These are phyloP conservation scores for Thuidium tamariscinum DNA, from an alignment of 225 moss, liverwort and hornwort species.

Conservation along the genomic window DNA sequence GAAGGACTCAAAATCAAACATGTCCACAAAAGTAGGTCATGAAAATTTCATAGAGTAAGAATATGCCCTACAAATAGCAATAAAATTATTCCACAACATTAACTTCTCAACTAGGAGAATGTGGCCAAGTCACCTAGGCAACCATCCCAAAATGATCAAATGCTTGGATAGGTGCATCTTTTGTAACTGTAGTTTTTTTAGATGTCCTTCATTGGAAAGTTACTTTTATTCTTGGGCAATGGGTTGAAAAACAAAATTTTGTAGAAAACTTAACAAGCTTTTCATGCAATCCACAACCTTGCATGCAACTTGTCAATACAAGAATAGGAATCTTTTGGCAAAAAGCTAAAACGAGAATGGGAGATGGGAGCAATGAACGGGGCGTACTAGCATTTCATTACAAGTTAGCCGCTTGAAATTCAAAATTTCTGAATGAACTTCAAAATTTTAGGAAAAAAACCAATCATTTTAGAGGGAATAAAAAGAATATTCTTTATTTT, in stretches of 20 bases:
- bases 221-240: background rate
- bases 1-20: accelerated
- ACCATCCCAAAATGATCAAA: background rate
- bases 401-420: no score
- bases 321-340: background rate
- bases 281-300: background rate
- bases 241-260: background rate
- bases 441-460: no score
- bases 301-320: background rate
- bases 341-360: background rate
- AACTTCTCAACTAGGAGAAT: background rate
- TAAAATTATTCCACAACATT: accelerated
- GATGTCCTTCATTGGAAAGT: background rate
- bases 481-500: no score
- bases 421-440: no score
- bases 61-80: background rate
- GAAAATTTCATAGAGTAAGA: background rate
- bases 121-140: accelerated
- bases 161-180: background rate
- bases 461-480: no score
- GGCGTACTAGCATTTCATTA: no score
- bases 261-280: background rate
- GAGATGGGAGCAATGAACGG: no score
- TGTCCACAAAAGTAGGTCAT: background rate
- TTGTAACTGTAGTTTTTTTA: accelerated